Evolutionary conservation across 495 filamentous ascomycete species (phyloP), one percentile per base, ranked within the genome.

Genomic region (Aspergillus nanangensis): DNA sequence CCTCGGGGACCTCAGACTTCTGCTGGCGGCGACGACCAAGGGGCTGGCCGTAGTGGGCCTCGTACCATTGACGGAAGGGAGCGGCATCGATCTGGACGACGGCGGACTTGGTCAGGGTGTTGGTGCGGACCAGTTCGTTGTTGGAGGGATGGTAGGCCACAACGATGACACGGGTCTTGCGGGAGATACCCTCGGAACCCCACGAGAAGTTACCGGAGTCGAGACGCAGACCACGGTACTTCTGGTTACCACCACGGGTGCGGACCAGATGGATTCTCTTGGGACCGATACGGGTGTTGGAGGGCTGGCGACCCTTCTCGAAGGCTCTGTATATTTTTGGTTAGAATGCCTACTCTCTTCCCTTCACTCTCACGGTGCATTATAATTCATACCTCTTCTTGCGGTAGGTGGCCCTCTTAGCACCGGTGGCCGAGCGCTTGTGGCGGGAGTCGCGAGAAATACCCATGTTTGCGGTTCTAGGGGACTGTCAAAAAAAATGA

Each of bases 81-180:
- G 91, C 88, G 53, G 94, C 94, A 73, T 98, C 93, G 76, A 98
- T 78, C 79, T 97, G 94, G 69, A 98, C 90, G 58, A 98, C 87
- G 75, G 93, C 91, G 58, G 90, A 87, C 78, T 90, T 94, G 79
- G 93, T 98, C 69, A 99, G 80, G 78, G 93, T 96, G 82, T 99
- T 99, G 71, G 93, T 99, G 65, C 93, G 94, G 78, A 99, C 89
- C 61, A 99, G 81, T 75, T 99, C 93, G 86, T 99, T 99, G 88
- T 99, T 99, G 69, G 93, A 97, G 42, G 93, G 94, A 74, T 99
- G 93, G 84, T 85, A 99, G 63, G 84, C 86, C 75, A 97, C 94
- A 60, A 76, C 88, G 71, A 99, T 96, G 65, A 99, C 89, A 81
- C 93, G 94, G 73, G 86, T 86, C 82, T 99, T 99, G 81, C 91